Evolutionary conservation across 2,329 filamentous ascomycete genomes (phyloP).

Genomic region (Trichoderma sp.): DNA sequence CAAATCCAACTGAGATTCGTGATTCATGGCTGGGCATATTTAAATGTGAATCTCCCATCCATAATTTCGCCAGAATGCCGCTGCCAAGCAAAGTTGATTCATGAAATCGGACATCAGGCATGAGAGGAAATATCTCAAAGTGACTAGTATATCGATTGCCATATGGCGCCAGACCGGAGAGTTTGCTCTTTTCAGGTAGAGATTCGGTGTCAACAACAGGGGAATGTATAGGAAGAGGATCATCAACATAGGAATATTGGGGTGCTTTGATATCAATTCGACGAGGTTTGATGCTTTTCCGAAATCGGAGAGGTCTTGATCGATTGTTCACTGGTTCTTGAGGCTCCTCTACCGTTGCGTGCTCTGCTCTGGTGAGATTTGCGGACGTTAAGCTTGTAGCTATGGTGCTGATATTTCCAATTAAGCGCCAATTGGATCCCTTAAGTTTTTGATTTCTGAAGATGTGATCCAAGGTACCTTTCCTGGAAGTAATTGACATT

Average conservation of each 20-base stretch:
- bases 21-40: constrained; percentile 40
- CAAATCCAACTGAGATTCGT: constrained; percentile 50
- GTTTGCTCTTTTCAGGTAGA: constrained; percentile 36
- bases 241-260: constrained; percentile 57
- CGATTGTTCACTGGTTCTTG: neutral
- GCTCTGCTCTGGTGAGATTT: neutral
- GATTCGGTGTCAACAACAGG: constrained; percentile 25
- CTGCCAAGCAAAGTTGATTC: constrained; percentile 61
- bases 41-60: constrained; percentile 37
- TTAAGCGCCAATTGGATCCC: constrained; percentile 28
- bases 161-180: constrained; percentile 62
- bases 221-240: constrained; percentile 47
- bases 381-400: neutral
- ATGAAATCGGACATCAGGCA: constrained; percentile 61
- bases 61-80: constrained; percentile 52
- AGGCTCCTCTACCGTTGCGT: neutral
- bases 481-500: constrained; percentile 54
- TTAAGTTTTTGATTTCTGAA: constrained; percentile 50
- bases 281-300: constrained; percentile 51
- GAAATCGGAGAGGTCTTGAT: constrained; percentile 39
- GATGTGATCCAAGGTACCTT: constrained; percentile 58
- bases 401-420: neutral
- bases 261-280: constrained; percentile 55
- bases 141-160: constrained; percentile 65
- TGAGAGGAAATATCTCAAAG: constrained; percentile 65